phyloP scores from a whole-genome alignment of 1,284 basidiomycete species.

The Sphaerobolus stellatus region DNA sequence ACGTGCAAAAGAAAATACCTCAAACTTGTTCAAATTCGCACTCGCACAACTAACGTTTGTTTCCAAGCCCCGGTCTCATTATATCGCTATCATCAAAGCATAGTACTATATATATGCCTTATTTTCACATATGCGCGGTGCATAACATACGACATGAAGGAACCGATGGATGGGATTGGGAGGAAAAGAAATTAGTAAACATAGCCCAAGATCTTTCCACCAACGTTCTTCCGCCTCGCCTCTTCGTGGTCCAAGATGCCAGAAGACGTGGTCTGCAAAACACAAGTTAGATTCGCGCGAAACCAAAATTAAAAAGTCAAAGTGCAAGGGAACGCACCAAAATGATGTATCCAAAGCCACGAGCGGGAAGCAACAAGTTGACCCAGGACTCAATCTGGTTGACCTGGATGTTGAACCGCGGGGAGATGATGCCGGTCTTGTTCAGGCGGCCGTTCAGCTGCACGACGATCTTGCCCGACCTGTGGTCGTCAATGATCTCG shows the following conservation, averaged over 20 bases:
- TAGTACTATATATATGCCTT: background rate
- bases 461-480: constrained; percentile 97
- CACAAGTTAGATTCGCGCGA: constrained; percentile 6
- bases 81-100: background rate
- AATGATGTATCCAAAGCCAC: constrained; percentile 97
- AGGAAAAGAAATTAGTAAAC: constrained; percentile 53
- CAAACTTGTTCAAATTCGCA: background rate
- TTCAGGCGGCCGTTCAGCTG: constrained; percentile 98
- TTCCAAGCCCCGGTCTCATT: background rate
- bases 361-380: constrained; percentile 88
- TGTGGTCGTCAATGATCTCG: constrained; percentile 99
- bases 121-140: background rate
- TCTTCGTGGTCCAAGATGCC: constrained; percentile 99
- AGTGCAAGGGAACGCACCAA: constrained; percentile 50
- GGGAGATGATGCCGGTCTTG: constrained; percentile 98
- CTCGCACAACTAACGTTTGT: background rate
- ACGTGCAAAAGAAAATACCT: background rate
- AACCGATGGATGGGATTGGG: background rate
- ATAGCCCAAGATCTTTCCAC: constrained; percentile 86
- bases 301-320: background rate
- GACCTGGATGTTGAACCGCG: constrained; percentile 95
- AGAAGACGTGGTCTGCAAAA: constrained; percentile 86
- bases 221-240: constrained; percentile 97
- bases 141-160: constrained; percentile 7
- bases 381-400: constrained; percentile 94